Conservation (phyloP, 2,329 filamentous ascomycete genomes). For the Colletotrichum limetticola region DNA sequence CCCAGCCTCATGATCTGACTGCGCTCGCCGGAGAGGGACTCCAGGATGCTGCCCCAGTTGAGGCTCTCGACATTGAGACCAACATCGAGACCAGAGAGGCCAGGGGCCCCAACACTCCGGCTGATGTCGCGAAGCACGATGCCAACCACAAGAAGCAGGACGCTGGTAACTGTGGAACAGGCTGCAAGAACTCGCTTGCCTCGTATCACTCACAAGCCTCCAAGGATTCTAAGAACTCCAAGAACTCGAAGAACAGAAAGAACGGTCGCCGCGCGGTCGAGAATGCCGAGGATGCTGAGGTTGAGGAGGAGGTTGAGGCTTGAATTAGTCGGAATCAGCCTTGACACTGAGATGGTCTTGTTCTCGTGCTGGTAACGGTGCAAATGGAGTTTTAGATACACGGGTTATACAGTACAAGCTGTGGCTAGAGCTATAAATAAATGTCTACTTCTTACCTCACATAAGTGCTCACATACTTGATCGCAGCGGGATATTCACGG, state of each 20-base stretch:
- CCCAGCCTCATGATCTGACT: not conserved
- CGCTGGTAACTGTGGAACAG: not conserved
- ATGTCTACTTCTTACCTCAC: not conserved
- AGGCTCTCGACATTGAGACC: not conserved
- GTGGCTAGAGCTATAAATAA: not conserved
- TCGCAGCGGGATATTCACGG: too few relatives aligned
- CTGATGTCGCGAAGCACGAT: conserved; percentile 4
- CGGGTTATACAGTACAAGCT: not conserved
- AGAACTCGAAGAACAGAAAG: not conserved
- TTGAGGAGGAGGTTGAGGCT: not conserved
- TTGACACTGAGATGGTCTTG: not conserved
- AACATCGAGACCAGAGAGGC: conserved; percentile 8
- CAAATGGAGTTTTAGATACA: not conserved
- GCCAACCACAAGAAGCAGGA: conserved; percentile 1
- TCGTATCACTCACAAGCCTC: conserved; percentile 18
- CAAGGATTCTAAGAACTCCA: conserved; percentile 9
- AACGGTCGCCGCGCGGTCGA: too few relatives aligned
- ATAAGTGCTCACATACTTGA: too few relatives aligned
- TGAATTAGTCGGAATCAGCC: not conserved
- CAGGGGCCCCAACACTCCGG: not conserved
- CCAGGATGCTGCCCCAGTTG: not conserved
- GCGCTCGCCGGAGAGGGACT: not conserved
- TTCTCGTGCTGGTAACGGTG: not conserved
- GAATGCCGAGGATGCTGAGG: not conserved
- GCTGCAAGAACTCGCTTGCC: not conserved